Percentiles rank a stretch among this genome's conserved stretches.
phyloP scores from a whole-genome alignment of 768 basidiomycete genomes.

The Mycena kentingensis region DNA sequence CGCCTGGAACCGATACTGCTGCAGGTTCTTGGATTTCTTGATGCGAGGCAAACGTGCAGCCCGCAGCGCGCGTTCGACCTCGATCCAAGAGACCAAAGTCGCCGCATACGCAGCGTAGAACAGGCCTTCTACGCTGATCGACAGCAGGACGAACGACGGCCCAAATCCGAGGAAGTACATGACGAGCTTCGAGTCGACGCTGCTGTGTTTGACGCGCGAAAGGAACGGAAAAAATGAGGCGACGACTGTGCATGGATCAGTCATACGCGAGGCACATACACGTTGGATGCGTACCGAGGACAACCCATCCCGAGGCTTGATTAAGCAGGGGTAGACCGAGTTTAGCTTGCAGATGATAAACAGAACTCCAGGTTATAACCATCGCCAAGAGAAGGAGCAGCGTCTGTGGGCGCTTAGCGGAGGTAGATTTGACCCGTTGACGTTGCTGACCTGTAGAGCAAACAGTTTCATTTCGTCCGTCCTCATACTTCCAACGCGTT shows the following conservation, averaged over 20 bases:
- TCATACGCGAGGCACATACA: not conserved
- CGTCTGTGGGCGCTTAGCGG: conserved; percentile 32
- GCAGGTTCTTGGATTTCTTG: conserved; percentile 18
- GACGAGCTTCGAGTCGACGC: conserved; percentile 52
- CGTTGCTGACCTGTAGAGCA: conserved; percentile 28
- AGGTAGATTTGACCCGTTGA: not conserved
- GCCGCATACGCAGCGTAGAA: conserved; percentile 74
- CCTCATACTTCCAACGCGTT: not conserved
- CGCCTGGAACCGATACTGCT: conserved; percentile 46
- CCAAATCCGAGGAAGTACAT: conserved; percentile 71
- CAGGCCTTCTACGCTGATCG: conserved; percentile 79
- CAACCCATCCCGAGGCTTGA: conserved; percentile 64
- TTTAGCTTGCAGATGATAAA: conserved; percentile 62
- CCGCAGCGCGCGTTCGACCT: conserved; percentile 51
- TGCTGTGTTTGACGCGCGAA: conserved; percentile 35
- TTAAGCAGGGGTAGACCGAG: conserved; percentile 61
- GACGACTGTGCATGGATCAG: conserved; percentile 35
- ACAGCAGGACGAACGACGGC: conserved; percentile 76
- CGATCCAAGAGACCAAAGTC: conserved; percentile 67
- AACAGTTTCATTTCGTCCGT: conserved; percentile 21
- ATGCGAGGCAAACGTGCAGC: conserved; percentile 8
- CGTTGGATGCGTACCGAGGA: conserved; percentile 51
- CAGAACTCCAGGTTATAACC: conserved; percentile 59
- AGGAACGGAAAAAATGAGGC: conserved; percentile 57
- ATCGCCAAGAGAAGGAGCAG: conserved; percentile 49